phyloP scores from a whole-genome alignment of 2,329 filamentous ascomycete genomes.

The Zasmidium angulare region DNA sequence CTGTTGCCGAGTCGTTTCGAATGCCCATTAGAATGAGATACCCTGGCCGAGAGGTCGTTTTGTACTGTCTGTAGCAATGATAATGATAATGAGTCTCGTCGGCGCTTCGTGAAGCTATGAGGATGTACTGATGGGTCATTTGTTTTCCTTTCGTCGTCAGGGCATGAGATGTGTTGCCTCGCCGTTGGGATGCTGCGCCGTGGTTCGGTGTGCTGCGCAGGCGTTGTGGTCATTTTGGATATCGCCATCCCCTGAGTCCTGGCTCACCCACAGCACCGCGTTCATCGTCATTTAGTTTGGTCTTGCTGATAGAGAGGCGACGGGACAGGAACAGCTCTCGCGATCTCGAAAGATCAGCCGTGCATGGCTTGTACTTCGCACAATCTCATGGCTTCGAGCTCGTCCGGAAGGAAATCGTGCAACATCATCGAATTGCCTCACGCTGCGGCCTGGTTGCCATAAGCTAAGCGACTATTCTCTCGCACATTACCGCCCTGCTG shows the following conservation, averaged over 20 bases:
- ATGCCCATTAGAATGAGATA: background rate
- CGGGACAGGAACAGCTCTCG: no score
- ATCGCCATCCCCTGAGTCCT: no score
- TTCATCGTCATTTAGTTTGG: no score
- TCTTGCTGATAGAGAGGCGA: no score
- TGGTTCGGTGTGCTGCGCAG: background rate
- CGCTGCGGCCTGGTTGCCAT: slow-evolving; percentile 8
- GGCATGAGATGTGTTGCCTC: background rate
- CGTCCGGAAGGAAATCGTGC: no score
- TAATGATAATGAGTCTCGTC: background rate
- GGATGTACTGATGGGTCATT: background rate
- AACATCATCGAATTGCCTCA: slow-evolving; percentile 2
- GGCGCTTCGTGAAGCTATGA: no score
- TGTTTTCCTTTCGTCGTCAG: background rate
- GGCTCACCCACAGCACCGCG: no score
- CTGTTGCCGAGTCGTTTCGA: background rate
- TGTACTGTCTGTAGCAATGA: background rate
- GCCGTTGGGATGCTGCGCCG: background rate
- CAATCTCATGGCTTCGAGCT: no score
- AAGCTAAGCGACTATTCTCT: slow-evolving; percentile 7
- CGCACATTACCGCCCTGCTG: slow-evolving; percentile 12
- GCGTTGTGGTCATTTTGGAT: background rate
- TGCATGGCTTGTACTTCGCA: no score
- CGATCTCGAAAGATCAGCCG: no score
- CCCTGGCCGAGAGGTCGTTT: background rate